phyloP scores from a whole-genome alignment of 192 early-diverging fungal genomes.

The Dispira parvispora region DNA sequence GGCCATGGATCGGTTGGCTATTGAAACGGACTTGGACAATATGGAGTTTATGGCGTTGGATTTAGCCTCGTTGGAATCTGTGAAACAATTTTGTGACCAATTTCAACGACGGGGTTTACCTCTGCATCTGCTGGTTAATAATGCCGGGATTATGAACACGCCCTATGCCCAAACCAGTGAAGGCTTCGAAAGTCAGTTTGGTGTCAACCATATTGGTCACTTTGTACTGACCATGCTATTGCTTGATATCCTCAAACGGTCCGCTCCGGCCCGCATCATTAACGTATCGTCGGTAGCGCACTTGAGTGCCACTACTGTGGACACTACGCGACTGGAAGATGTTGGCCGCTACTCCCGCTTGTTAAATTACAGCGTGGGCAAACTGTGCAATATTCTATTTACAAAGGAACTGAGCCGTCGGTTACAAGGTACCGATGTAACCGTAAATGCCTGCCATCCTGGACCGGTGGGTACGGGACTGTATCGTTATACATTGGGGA shows the following conservation, averaged over 20 bases:
- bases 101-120: slow-evolving; percentile 13
- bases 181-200: slow-evolving; percentile 44
- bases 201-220: slow-evolving; percentile 43
- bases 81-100: slow-evolving; percentile 21
- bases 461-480: slow-evolving; percentile 31
- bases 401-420: slow-evolving; percentile 27
- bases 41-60: slow-evolving; percentile 29
- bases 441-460: slow-evolving; percentile 38
- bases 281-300: slow-evolving; percentile 30
- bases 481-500: slow-evolving; percentile 24
- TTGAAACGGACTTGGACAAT: slow-evolving; percentile 10
- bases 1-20: slow-evolving; percentile 18
- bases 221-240: slow-evolving; percentile 28
- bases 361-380: slow-evolving; percentile 36
- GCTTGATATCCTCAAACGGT: slow-evolving; percentile 21
- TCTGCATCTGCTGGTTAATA: slow-evolving; percentile 27
- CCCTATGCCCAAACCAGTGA: slow-evolving; percentile 40
- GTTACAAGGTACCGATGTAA: slow-evolving; percentile 21
- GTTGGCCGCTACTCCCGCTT: slow-evolving; percentile 28
- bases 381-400: slow-evolving; percentile 34
- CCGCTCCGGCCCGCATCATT: slow-evolving; percentile 27
- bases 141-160: slow-evolving; percentile 40
- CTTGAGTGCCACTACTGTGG: slow-evolving; percentile 23
- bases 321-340: slow-evolving; percentile 26
- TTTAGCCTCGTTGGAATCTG: slow-evolving; percentile 29